Conservation (phyloP, 768 basidiomycete species). For the Tulasnella sp. region DNA sequence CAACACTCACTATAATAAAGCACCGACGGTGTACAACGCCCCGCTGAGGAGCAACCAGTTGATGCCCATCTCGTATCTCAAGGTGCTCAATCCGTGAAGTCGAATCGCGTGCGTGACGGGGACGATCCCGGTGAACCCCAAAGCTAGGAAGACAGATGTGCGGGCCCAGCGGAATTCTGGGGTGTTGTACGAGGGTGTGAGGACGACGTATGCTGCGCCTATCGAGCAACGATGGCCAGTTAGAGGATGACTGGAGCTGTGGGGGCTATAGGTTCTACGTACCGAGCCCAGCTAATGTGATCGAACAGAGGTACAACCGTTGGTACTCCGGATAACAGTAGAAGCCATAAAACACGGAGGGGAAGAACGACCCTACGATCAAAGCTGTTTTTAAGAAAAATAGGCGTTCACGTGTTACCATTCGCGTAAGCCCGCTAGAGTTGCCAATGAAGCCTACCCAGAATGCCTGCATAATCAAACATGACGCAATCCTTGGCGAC, state of each 20-base stretch:
- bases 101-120: slow-evolving; percentile 69
- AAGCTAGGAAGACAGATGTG: slow-evolving; percentile 74
- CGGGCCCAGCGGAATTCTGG: slow-evolving; percentile 76
- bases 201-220: slow-evolving; percentile 75
- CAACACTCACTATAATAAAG: slow-evolving; percentile 78
- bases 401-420: not conserved
- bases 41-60: slow-evolving; percentile 70
- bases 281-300: slow-evolving; percentile 63
- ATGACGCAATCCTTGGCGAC: slow-evolving; percentile 63
- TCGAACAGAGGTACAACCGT: slow-evolving; percentile 57
- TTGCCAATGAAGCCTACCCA: slow-evolving; percentile 45
- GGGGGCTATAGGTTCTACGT: slow-evolving; percentile 43
- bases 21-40: slow-evolving; percentile 76
- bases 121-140: slow-evolving; percentile 70
- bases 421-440: not conserved
- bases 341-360: slow-evolving; percentile 77
- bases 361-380: slow-evolving; percentile 77
- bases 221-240: slow-evolving; percentile 39
- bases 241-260: not conserved
- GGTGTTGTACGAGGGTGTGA: slow-evolving; percentile 76
- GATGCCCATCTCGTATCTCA: slow-evolving; percentile 68
- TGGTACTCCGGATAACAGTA: slow-evolving; percentile 63
- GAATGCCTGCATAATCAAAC: slow-evolving; percentile 81
- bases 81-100: slow-evolving; percentile 59
- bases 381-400: slow-evolving; percentile 48